Evolutionary conservation across 1,139 yeast genomes (phyloP).

Genomic region (Nakaseomyces uthaithaninus): DNA sequence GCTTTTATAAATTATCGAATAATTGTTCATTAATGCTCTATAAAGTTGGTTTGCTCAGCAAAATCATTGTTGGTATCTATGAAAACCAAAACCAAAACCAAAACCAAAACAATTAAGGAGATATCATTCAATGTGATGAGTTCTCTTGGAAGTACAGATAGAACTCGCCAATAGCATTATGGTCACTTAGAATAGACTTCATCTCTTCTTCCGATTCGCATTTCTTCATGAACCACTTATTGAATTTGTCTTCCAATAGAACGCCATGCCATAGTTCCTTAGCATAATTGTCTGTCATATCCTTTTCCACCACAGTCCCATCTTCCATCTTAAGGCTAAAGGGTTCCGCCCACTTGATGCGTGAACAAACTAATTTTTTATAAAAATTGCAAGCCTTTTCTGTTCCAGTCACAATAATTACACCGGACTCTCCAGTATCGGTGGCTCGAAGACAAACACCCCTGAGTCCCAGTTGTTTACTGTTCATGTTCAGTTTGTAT

Average conservation of each 20-base stretch:
- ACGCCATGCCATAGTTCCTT: constrained; percentile 71
- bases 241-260: constrained; percentile 34
- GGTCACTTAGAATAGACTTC: constrained; percentile 15
- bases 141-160: constrained; percentile 12
- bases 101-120: too few species aligned
- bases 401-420: constrained; percentile 71
- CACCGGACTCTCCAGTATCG: constrained; percentile 39
- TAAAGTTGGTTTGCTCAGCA: too few species aligned
- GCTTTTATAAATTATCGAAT: too few species aligned
- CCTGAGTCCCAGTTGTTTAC: constrained; percentile 56
- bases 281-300: constrained; percentile 45
- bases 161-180: constrained; percentile 14
- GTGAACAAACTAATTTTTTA: constrained; percentile 48
- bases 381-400: constrained; percentile 52
- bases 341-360: constrained; percentile 65
- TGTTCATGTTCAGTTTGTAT: constrained; percentile 71
- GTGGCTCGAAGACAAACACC: constrained; percentile 48
- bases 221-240: constrained; percentile 30
- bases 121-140: too few species aligned
- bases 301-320: too few species aligned
- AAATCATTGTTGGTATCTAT: too few species aligned
- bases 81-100: too few species aligned
- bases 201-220: constrained; percentile 22
- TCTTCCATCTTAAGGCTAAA: constrained; percentile 25
- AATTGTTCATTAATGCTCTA: too few species aligned